Base-by-base conservation (phyloP, 2,329 filamentous ascomycete species). In the Pseudonectria foliicola region DNA sequence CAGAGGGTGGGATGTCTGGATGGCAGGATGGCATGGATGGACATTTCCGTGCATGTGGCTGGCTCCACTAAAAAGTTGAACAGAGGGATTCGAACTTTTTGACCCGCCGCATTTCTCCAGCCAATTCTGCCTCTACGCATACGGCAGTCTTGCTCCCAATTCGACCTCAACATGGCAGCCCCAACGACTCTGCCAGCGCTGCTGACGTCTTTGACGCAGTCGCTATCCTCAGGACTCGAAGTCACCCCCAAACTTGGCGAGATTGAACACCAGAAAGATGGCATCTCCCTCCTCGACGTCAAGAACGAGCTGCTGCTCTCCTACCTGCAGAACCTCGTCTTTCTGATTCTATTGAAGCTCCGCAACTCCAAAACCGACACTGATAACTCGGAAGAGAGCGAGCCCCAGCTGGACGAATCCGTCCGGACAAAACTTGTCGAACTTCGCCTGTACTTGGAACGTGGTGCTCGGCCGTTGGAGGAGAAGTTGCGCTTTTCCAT, bases 281-380 rank as follows among this genome's bases (percentile, higher is more conserved):
- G 92, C 55, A 92, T 98, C 39, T 95, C 92, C 1, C 77, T 98
- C 1, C 80, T 98, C 53, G 88, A 96, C 56, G 80, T 86, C 45
- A 98, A 98, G 67, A 96, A 93, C 63, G 92, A 98, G 57, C 73
- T 98, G n/a, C 79, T 98, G 13, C 79, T 98, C 26, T 90, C 90
- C 4, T 98, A 98, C 62, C 71, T 98, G 0, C 90, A 98, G 54
- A 93, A 95, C 53, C 77, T 96, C 4, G 85, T 92, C 29, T 94
- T 94, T 49, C 67, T 95, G 27, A 82, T 94, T 29, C 67, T 95
- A 2, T 63, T 93, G 25, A 90, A 93, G 54, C 62, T 96, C 13
- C 78, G 85, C 39, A 77, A 79, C 55, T 45, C 59, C 5, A 64
- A 60, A 38, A 36, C 49, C 1, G 45, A 47, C 15, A 35, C 44